Conservation (phyloP, 208 protist genomes). For the Trichomonas tenax region DNA sequence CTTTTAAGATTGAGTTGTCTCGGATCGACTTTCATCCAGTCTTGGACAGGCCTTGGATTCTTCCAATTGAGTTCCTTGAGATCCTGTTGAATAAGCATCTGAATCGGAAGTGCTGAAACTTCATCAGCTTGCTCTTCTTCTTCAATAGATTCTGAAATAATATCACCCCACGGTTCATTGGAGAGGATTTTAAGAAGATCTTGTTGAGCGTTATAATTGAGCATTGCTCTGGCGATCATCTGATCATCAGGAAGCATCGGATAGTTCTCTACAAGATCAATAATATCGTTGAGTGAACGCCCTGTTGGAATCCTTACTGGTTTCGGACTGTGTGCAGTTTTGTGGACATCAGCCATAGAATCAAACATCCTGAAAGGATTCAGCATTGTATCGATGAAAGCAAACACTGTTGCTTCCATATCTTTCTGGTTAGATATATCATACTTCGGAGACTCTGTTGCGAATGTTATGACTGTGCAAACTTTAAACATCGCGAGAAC, state of each 20-base stretch:
- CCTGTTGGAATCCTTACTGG: neutral
- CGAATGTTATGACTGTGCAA: neutral
- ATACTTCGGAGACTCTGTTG: neutral
- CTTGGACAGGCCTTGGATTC: no score
- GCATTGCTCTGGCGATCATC: neutral
- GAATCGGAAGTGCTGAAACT: no score
- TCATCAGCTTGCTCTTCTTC: no score
- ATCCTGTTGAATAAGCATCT: no score
- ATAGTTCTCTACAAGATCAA: neutral
- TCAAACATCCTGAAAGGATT: neutral
- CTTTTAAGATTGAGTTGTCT: no score
- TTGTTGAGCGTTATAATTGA: neutral
- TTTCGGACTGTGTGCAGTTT: neutral
- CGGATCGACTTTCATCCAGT: no score
- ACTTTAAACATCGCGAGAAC: neutral
- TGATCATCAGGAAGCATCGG: neutral
- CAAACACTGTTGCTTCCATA: neutral
- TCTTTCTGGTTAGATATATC: neutral
- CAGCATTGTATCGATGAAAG: neutral
- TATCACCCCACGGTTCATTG: neutral
- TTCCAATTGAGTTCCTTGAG: no score
- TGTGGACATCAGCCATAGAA: neutral
- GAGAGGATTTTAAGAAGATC: neutral
- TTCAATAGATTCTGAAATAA: no score
- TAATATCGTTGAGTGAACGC: neutral